Conservation (phyloP, 805 yeast genomes). For the Dipodascus albidus region DNA sequence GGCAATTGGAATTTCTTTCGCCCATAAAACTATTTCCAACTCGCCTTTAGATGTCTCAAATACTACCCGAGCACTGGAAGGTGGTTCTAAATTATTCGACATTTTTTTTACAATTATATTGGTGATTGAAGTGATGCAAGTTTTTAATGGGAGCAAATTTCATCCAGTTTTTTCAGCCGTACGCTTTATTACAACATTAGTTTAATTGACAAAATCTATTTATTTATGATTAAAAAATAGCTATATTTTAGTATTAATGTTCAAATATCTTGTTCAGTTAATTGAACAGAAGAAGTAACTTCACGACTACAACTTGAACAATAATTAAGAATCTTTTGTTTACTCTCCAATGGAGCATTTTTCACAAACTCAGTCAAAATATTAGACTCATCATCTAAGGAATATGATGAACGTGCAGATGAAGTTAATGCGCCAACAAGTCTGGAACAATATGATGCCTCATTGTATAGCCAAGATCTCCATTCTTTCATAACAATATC, state of each 20-base stretch:
- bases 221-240: too few relatives aligned
- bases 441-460: conserved; percentile 27
- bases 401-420: neutral
- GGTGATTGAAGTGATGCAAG: too few relatives aligned
- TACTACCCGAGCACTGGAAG: conserved; percentile 31
- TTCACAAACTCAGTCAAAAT: neutral
- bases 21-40: conserved; percentile 53
- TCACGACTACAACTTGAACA: neutral
- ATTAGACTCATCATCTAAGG: neutral
- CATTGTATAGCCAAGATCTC: conserved; percentile 57
- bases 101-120: too few relatives aligned
- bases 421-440: neutral
- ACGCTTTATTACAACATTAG: too few relatives aligned
- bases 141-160: too few relatives aligned
- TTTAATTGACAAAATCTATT: too few relatives aligned
- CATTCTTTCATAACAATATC: conserved; percentile 58
- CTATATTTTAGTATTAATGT: too few relatives aligned
- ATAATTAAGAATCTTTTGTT: neutral
- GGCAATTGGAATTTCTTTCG: conserved; percentile 49
- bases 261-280: neutral
- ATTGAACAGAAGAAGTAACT: neutral
- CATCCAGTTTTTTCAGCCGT: neutral
- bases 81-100: conserved; percentile 13
- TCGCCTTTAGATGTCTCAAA: conserved; percentile 48
- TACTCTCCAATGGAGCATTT: neutral